Evolutionary conservation across 805 yeast species (phyloP), one percentile per base, ranked within the genome.

Genomic region (Metschnikowia kunwiensis): DNA sequence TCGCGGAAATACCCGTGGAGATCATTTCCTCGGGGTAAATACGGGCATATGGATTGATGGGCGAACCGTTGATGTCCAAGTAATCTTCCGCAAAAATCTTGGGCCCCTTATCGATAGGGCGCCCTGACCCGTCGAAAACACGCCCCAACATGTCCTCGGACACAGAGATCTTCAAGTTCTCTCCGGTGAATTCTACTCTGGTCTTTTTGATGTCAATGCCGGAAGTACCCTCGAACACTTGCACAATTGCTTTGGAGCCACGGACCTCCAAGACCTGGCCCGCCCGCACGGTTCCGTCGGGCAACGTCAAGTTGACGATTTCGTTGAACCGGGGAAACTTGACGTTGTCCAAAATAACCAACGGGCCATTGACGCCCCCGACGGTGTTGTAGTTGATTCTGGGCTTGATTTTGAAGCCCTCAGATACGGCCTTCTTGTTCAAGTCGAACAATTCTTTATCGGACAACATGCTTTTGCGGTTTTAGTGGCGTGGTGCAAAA

Each of bases 1-100:
- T 93, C 33, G 98, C 96, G 32, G 97, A 89, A 47, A 93, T 77
- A 78, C 99, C 99, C 13, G 99, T 94, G 35, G 97, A 88, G 55
- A 93, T 93, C 99, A 93, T 93, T 73, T 93, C 99, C 74, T 93
- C 98, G 20, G 99, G 99, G 63, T 94, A 94, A 53, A 93, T 93
- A 71, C 99, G 89, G 28, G 97, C 95, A 63, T 69, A 93, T 36
- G 99, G 99, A 61, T 93, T 93, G 66, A 93, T 93, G 58, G 99
- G 97, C 27, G 97, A 88, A 41, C 99, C 99, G 63, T 93, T 94
- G 61, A 93, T 94, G 65, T 93, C 99, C 64, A 93, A 74, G 66
- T 88, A 93, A 65, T 93, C 99, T 68, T 93, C 99, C 40, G 99
- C 99, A 59, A 93, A 84, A 36, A 93, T 96, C 67, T 85, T 86